Evolutionary conservation across 352 stramenopile genomes (phyloP), one percentile per base, ranked within the genome.

Genomic region (Globisporangium yorkense): DNA sequence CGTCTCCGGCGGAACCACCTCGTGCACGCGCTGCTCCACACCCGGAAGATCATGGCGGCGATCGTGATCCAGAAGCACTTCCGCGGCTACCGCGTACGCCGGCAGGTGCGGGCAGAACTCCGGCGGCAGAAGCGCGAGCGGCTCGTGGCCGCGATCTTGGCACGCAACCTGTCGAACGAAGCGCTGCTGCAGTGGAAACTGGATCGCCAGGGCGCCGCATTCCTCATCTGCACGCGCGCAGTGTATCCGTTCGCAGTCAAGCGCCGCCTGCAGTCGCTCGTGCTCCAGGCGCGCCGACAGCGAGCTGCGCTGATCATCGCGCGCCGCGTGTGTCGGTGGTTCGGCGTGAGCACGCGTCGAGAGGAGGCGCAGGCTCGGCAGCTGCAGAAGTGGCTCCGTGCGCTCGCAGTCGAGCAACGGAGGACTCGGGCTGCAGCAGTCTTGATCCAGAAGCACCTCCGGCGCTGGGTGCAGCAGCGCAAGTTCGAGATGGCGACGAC

Each of bases 161-260:
- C 66, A 16, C 61, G 78, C 5, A 80, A 75, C 51, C 63, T 73
- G 33, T 84, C 74, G 2, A 65, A 62, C 1, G 57, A 65, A 50
- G 74, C 74, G 40, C 58, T 73, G 29, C 35, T 77, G 10, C 59
- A 59, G 31, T 88, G 74, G 74, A 68, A 74, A 40, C 62, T 84
- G 7, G 72, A 77, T 27, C 70, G 68, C 13, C 66, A 63, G 3
- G 78, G 75, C 16, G 78, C 78, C n/a, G 63, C 57, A 2, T 82
- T 74, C 39, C 15, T 87, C 16, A 85, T 88, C n/a, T 64, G 59
- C n/a, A 64, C 51, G 10, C 43, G 39, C 10, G 65, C 58, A 1
- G 55, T 87, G 50, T 84, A 81, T 31, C 76, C 74, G 1, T 77
- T 73, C 49, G 60, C 72, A 15, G 48, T 86, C 27, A 63, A 70